Evolutionary conservation across 768 basidiomycete genomes (phyloP), one percentile per base, ranked within the genome.

Genomic region (Candolleomyces efflorescens): DNA sequence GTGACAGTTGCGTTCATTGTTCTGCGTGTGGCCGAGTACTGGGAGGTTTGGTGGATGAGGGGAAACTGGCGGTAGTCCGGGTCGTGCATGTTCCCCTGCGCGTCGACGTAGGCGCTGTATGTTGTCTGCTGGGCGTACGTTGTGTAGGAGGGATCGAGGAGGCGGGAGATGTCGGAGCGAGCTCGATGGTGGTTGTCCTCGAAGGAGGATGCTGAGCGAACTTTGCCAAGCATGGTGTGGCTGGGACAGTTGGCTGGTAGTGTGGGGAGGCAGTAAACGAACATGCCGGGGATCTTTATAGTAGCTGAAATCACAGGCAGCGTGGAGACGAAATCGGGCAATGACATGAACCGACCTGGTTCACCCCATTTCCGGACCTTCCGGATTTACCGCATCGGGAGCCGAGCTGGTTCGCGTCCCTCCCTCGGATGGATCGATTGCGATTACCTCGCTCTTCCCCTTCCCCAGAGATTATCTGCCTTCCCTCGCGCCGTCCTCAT

Each of bases 101-200:
- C 54, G 37, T 63, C 62, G 24, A 63, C 46, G 54, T 63, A 63
- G 48, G 58, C 52, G 4, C 58, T 50, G 44, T 52, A 53, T 10
- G 49, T 52, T 32, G 13, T 23, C 43, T 47, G 22, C 37, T 41
- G 48, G 54, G 47, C 22, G 23, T 60, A 59, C 22, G 60, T 56
- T 18, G 58, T 59, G 47, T 63, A 63, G n/a, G 62, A 60, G 27
- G 62, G 62, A 37, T 63, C 62, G 18, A 63, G 60, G 32, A 63
- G 60, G 5, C 62, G 60, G 15, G 57, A 55, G 45, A 61, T 55
- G 43, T 63, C 62, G 51, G 36, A 43, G 32, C 48, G 55, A 38
- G 55, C 54, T 4, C 32, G 32, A 32, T 32, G 32, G 32, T 49
- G n/a, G 61, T 47, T 27, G 46, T 37, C 22, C 27, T 49, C 26